Base-by-base conservation (phyloP, 106 monocot species). In the Cymbidium sinense region DNA sequence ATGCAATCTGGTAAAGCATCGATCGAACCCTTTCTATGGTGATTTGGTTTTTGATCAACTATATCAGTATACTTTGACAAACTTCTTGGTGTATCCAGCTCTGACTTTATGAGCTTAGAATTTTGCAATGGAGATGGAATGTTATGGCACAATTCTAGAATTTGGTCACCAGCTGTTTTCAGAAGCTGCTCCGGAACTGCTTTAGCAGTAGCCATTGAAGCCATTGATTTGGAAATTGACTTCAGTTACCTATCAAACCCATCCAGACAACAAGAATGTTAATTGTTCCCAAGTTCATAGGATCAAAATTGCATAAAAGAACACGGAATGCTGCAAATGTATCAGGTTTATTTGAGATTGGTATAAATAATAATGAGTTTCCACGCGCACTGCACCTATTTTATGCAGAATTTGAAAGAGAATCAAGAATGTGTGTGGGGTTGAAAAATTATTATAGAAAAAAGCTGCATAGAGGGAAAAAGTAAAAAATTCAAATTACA, bases 21-120 rank as follows among this genome's bases (percentile, higher is more conserved):
- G 20, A 52, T 52, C 3, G 52, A 52, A 52, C 52, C 52, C 52
- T 52, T 52, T 52, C 75, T 30, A 70, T 52, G 12, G 28, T 67
- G 75, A 30, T 80, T 78, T 28, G 79, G 67, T 39, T 79, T 51
- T 43, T 67, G 77, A 55, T 83, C 77, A 18, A 35, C 62, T 64
- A 74, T 58, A 58, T 64, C 34, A 23, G 29, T 25, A 35, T 80
- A 30, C 29, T 47, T 75, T n/a, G 81, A 67, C 20, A 36, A 21
- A 44, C 47, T 65, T 65, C 31, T 78, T 20, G 67, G 34, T 47
- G 64, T 47, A 67, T 64, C n/a, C 33, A 64, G 64, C 28, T 78
- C 83, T n/a, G 78, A 75, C 30, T 78, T 78, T 52, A 64, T 61
- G 47, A 67, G 70, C 76, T 82, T 82, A 29, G 39, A 70, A 71